Evolutionary conservation across 1,139 yeast genomes (phyloP).

Genomic region (Chernovozyma aurita): DNA sequence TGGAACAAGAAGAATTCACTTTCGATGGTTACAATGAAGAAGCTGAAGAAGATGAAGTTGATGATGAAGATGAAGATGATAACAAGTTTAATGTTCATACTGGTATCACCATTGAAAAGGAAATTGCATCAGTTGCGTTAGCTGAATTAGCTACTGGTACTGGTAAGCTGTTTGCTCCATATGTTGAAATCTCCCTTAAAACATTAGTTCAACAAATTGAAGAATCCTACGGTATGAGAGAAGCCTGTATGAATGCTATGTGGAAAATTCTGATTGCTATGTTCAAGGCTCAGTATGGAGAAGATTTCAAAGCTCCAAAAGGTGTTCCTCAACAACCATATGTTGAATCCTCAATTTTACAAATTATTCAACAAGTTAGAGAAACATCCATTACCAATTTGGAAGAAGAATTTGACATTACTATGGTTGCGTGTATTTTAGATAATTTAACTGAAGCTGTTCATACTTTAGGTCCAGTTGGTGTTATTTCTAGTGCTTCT

Average conservation of each 20-base stretch:
- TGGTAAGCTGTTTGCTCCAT: slow-evolving; percentile 73
- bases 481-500: slow-evolving; percentile 54
- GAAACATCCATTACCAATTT: slow-evolving; percentile 57
- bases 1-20: slow-evolving; percentile 78
- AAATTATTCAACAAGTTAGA: slow-evolving; percentile 65
- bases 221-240: slow-evolving; percentile 89
- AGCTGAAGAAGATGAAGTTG: slow-evolving; percentile 36
- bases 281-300: slow-evolving; percentile 53
- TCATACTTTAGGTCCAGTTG: slow-evolving; percentile 69
- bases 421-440: slow-evolving; percentile 75
- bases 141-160: slow-evolving; percentile 87
- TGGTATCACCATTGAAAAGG: slow-evolving; percentile 94
- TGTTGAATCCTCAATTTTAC: slow-evolving; percentile 52
- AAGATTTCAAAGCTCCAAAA: slow-evolving; percentile 54
- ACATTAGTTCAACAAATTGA: slow-evolving; percentile 69
- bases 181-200: slow-evolving; percentile 66
- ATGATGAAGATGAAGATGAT: slow-evolving; percentile 54
- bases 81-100: slow-evolving; percentile 83
- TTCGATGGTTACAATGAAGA: slow-evolving; percentile 34
- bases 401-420: slow-evolving; percentile 74
- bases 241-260: slow-evolving; percentile 74
- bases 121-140: slow-evolving; percentile 91
- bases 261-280: slow-evolving; percentile 81
- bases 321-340: slow-evolving; percentile 68
- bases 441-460: slow-evolving; percentile 72